A percentile compares a stretch with the other conserved stretches of the same genome.
Conservation (phyloP, 768 basidiomycete species). For the Cystofilobasidium capitatum region DNA sequence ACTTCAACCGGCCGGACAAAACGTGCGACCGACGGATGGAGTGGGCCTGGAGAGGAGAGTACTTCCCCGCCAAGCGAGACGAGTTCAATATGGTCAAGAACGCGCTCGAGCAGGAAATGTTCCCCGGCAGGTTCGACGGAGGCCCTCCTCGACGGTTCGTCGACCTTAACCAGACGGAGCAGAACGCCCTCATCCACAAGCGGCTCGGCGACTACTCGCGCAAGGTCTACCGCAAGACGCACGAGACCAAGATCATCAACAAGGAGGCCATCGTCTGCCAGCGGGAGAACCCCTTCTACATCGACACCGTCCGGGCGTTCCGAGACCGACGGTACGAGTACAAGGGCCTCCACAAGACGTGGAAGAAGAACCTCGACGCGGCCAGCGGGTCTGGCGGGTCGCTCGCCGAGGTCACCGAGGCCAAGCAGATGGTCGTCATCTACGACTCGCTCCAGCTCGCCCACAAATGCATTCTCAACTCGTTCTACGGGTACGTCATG, state of each 20-base stretch:
- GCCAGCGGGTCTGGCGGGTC: constrained; percentile 57
- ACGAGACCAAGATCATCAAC: constrained; percentile 89
- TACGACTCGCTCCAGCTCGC: constrained; percentile 98
- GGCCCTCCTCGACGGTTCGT: constrained; percentile 67
- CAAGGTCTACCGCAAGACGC: constrained; percentile 96
- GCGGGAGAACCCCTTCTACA: constrained; percentile 95
- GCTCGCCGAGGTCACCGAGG: constrained; percentile 83
- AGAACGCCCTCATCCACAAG: constrained; percentile 86
- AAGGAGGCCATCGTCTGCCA: constrained; percentile 95
- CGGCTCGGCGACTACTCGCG: constrained; percentile 96
- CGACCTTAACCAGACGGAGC: constrained; percentile 74
- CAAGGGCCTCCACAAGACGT: constrained; percentile 94
- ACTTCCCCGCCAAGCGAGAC: constrained; percentile 91
- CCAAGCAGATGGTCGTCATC: constrained; percentile 96
- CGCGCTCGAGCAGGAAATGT: constrained; percentile 85
- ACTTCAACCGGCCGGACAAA: constrained; percentile 94
- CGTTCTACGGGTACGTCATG: constrained; percentile 99
- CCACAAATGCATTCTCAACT: constrained; percentile 99
- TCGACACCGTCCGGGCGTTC: constrained; percentile 94
- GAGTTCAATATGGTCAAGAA: constrained; percentile 99
- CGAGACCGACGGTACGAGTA: constrained; percentile 97
- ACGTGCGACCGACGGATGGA: constrained; percentile 83
- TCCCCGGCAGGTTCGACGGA: constrained; percentile 69
- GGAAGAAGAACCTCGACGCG: constrained; percentile 94
- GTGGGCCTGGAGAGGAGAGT: constrained; percentile 99